Percentiles rank a stretch among this genome's conserved stretches.
Conservation (phyloP, 2,329 filamentous ascomycete genomes). For the Aaosphaeria arxii region DNA sequence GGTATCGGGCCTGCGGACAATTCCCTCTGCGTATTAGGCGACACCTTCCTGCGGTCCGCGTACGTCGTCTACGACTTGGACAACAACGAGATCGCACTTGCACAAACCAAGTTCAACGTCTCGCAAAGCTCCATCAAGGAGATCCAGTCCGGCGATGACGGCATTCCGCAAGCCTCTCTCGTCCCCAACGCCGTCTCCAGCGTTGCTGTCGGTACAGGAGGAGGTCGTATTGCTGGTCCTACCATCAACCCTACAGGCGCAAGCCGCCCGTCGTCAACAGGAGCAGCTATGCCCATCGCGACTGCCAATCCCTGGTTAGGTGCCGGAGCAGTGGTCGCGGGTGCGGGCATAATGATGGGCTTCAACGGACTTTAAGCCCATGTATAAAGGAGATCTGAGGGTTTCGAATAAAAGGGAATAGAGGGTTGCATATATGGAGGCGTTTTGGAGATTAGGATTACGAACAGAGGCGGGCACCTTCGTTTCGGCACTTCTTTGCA, state of each 20-base stretch:
- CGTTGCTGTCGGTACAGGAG: slow-evolving; percentile 42
- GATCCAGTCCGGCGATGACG: slow-evolving; percentile 48
- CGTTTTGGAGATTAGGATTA: background rate
- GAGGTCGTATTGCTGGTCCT: slow-evolving; percentile 40
- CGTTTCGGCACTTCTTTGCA: no score
- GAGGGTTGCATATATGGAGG: background rate
- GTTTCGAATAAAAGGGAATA: background rate
- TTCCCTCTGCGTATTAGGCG: slow-evolving; percentile 53
- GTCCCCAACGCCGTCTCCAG: slow-evolving; percentile 52
- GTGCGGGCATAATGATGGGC: slow-evolving; percentile 28
- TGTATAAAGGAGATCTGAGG: background rate
- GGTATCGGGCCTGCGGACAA: slow-evolving; percentile 50
- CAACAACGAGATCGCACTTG: slow-evolving; percentile 60
- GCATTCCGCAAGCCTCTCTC: slow-evolving; percentile 53
- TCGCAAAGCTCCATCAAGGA: slow-evolving; percentile 50
- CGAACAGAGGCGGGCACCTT: no score
- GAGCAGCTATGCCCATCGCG: slow-evolving; percentile 18
- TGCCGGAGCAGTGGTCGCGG: slow-evolving; percentile 26
- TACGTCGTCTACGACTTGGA: slow-evolving; percentile 62
- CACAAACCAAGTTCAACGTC: slow-evolving; percentile 60
- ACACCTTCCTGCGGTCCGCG: slow-evolving; percentile 61
- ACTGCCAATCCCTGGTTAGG: slow-evolving; percentile 26
- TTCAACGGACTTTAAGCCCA: slow-evolving; percentile 27
- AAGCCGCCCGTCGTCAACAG: slow-evolving; percentile 9
- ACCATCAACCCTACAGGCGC: slow-evolving; percentile 12